These are phyloP conservation scores for Neurospora sublineolata DNA, from an alignment of 495 filamentous ascomycete species.

Conservation along the genomic window DNA sequence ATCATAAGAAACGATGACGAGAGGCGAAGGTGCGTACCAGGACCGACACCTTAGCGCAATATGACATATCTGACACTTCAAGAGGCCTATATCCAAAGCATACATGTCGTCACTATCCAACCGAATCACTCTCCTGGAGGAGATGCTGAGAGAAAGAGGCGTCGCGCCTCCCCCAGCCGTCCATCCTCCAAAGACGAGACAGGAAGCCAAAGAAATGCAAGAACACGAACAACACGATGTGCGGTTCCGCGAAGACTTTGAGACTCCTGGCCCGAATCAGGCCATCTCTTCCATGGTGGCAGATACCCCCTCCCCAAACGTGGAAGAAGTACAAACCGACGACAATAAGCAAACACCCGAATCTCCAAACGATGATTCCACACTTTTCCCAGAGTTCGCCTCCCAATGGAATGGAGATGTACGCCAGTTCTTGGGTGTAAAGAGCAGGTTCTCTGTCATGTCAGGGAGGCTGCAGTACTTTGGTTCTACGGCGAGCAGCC, in stretches of 20 bases:
- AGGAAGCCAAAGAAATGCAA: constrained; percentile 19
- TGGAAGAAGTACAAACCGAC: constrained; percentile 16
- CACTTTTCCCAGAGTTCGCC: constrained; percentile 18
- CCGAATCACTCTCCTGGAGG: constrained; percentile 38
- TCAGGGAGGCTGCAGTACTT: constrained; percentile 35
- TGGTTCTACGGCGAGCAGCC: constrained; percentile 34
- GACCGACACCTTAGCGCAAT: background rate
- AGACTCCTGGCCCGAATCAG: constrained; percentile 7
- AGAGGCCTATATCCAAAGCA: constrained; percentile 42
- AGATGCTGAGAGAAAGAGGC: constrained; percentile 37
- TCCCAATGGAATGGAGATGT: constrained; percentile 31
- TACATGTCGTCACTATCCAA: constrained; percentile 45
- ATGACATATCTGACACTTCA: constrained; percentile 1
- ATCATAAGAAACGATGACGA: constrained; percentile 49
- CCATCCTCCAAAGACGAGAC: constrained; percentile 41
- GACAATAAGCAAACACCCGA: background rate
- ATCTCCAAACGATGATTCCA: constrained; percentile 10
- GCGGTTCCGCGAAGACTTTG: background rate
- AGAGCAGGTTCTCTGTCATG: constrained; percentile 33
- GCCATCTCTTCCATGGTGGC: constrained; percentile 6
- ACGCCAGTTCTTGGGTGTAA: constrained; percentile 29
- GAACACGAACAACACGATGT: constrained; percentile 6
- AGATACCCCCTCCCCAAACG: constrained; percentile 17
- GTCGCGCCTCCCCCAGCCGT: constrained; percentile 37
- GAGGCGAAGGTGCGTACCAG: constrained; percentile 29